Evolutionary conservation across 2,329 filamentous ascomycete genomes (phyloP).

Genomic region (Colletotrichum sp.): DNA sequence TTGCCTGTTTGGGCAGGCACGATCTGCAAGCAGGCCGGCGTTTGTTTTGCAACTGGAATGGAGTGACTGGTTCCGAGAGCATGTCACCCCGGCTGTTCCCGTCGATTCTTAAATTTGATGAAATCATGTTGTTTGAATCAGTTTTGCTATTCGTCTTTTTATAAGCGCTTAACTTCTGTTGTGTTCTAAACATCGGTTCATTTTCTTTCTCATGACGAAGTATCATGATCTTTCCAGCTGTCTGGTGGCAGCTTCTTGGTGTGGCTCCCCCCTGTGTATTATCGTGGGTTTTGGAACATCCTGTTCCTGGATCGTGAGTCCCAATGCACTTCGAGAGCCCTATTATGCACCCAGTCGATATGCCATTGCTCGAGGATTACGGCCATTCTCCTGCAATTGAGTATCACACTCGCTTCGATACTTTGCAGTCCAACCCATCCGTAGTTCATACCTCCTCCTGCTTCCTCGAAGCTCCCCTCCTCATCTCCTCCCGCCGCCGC

Average conservation of each 20-base stretch:
- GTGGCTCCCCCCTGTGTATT: neutral
- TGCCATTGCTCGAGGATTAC: neutral
- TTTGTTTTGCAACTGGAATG: neutral
- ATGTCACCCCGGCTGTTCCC: neutral
- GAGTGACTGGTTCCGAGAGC: neutral
- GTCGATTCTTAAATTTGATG: neutral
- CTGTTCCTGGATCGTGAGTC: neutral
- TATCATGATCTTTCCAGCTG: neutral
- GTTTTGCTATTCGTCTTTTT: neutral
- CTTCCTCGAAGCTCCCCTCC: neutral
- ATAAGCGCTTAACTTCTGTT: neutral
- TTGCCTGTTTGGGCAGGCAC: neutral
- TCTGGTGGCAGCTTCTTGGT: rapidly evolving
- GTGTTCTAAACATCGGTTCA: neutral
- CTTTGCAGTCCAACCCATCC: neutral
- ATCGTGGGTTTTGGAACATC: neutral
- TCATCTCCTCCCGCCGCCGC: slow-evolving; percentile 27
- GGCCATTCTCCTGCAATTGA: neutral
- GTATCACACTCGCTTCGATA: neutral
- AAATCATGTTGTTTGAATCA: neutral
- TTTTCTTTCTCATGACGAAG: rapidly evolving
- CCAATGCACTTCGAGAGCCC: neutral
- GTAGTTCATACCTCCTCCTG: neutral
- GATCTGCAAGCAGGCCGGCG: neutral
- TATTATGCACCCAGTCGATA: neutral